Base-by-base conservation (phyloP, 108 stramenopile genomes). In the Aurantiochytrium sp. region DNA sequence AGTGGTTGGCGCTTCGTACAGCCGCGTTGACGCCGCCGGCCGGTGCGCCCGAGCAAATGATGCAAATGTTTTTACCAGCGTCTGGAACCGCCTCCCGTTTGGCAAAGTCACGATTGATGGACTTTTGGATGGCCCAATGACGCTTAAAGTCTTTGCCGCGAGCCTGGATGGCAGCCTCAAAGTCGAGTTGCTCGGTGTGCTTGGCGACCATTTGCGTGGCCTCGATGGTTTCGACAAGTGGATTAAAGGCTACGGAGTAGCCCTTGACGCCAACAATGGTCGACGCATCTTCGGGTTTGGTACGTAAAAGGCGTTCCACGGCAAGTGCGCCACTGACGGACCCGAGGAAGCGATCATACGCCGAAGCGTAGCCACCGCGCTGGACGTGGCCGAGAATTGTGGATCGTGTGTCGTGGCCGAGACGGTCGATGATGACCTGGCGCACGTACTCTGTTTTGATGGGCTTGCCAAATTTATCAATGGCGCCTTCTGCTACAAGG, bases 371-470 rank as follows among this genome's bases (percentile, higher is more conserved):
- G 14, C 76, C 76, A 12, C 76, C 76, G n/a, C 76, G 45, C 51
- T 83, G 76, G 43, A 83, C 76, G n/a, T 83, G 76, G 5, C 76
- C 76, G 28, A 83, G 76, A 45, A 83, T 83, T 6, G 76, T 83
- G 45, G 76, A 47, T 43, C 76, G 76, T 6, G 76, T 83, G 76
- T 83, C 76, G 28, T 83, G 76, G 12, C 49, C 76, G 28, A 83
- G 76, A 18, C 51, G 45, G 23, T 83, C 76, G 76, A 83, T 53
- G 51, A 83, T 83, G 25, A 83, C 76, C 51, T 83, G 76, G 45
- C 76, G 76, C 28, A 83, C 76, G 76, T 83, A 83, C 10, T 83
- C 76, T 43, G 76, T 83, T 45, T 83, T 83, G 76, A 83, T 83
- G 10, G 76, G 76, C 19, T 83, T 83, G n/a, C 76, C 76, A 12